Conservation (phyloP, 2,329 filamentous ascomycete genomes). For the Ascosphaera aggregata region DNA sequence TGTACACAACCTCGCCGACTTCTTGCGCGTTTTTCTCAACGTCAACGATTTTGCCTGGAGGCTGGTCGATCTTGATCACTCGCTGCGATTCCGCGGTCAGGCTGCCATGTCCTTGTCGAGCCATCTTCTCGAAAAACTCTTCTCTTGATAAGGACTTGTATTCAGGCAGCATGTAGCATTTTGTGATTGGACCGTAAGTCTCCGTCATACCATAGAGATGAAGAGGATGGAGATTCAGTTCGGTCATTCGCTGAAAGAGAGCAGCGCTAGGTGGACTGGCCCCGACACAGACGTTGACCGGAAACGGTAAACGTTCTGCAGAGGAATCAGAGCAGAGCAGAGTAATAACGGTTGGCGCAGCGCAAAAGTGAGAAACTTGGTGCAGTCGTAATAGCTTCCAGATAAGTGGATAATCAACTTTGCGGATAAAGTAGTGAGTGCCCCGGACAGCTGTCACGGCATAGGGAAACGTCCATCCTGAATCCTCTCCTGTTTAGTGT, state of each 20-base stretch:
- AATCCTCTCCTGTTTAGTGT: neutral
- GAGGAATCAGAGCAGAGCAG: constrained; percentile 61
- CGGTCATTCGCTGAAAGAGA: constrained; percentile 81
- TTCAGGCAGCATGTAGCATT: constrained; percentile 64
- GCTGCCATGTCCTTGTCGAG: constrained; percentile 80
- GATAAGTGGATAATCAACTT: constrained; percentile 84
- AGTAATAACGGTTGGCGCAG: constrained; percentile 90
- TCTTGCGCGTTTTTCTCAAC: constrained; percentile 48
- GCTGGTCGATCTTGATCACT: constrained; percentile 56
- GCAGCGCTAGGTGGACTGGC: constrained; percentile 75
- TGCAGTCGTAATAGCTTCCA: constrained; percentile 77
- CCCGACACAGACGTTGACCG: constrained; percentile 75
- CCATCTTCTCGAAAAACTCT: constrained; percentile 76
- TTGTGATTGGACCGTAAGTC: constrained; percentile 90
- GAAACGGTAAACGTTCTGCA: constrained; percentile 42
- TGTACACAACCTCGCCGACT: constrained; percentile 66
- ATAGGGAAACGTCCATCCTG: constrained; percentile 72
- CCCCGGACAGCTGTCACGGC: constrained; percentile 77
- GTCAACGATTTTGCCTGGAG: constrained; percentile 41
- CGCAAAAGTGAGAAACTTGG: constrained; percentile 81
- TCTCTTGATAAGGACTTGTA: constrained; percentile 55
- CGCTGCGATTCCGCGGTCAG: constrained; percentile 59
- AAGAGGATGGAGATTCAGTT: constrained; percentile 66
- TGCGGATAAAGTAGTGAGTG: constrained; percentile 85
- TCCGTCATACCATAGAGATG: constrained; percentile 79